Evolutionary conservation across 331 rosid species (phyloP).

Genomic region (Rosa hybrid): DNA sequence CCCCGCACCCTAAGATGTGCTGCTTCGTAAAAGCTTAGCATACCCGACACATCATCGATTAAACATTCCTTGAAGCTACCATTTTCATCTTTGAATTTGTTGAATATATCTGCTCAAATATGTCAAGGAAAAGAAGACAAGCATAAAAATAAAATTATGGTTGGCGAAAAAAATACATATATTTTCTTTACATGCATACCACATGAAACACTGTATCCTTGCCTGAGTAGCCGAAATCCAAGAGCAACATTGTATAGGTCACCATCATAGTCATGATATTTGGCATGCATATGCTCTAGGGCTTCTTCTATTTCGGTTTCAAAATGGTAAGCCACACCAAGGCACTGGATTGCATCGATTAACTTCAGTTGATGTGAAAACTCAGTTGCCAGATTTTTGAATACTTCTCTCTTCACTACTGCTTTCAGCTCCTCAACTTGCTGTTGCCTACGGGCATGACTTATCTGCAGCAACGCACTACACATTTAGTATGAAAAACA

Average conservation of each 20-base stretch:
- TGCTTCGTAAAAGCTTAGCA: constrained; percentile 34
- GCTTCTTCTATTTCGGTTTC: constrained; percentile 23
- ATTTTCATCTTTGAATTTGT: constrained; percentile 12
- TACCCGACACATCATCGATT: not conserved
- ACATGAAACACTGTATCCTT: constrained; percentile 18
- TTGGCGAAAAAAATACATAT: not conserved
- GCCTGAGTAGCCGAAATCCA: constrained; percentile 21
- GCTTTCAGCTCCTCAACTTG: constrained; percentile 17
- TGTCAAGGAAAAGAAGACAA: not conserved
- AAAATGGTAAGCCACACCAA: constrained; percentile 19
- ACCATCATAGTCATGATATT: not conserved
- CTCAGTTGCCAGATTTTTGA: not conserved
- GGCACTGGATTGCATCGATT: constrained; percentile 4
- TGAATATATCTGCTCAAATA: constrained; percentile 20
- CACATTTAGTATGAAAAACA: not conserved
- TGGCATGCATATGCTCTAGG: not conserved
- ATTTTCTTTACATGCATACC: constrained; percentile 5
- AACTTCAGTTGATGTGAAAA: not conserved
- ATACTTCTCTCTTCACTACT: not conserved
- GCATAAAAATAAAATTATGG: not conserved
- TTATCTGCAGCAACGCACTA: not conserved
- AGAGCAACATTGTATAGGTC: constrained; percentile 20
- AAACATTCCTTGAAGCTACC: constrained; percentile 15
- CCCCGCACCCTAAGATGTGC: constrained; percentile 13
- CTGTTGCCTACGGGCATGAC: not conserved